Evolutionary conservation across 2,329 filamentous ascomycete genomes (phyloP).

Genomic region (Curvularia spicifera): DNA sequence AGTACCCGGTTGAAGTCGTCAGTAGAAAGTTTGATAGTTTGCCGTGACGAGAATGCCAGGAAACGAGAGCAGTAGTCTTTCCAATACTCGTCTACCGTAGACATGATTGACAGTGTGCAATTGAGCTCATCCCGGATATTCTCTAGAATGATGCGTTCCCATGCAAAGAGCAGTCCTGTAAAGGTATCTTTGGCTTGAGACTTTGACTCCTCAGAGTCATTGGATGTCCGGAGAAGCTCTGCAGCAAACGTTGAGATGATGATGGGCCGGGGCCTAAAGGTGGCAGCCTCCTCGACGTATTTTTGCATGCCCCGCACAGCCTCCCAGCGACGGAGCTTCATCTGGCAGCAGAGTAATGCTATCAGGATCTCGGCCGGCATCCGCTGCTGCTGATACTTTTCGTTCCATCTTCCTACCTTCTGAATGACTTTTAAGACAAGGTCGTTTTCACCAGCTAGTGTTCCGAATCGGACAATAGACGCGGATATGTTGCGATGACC

Average conservation of each 20-base stretch:
- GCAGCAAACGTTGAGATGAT: constrained; percentile 43
- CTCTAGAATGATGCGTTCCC: constrained; percentile 36
- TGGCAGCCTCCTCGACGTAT: constrained; percentile 33
- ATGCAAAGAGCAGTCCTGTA: constrained; percentile 38
- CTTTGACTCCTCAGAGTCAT: constrained; percentile 16
- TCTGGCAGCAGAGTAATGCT: constrained; percentile 53
- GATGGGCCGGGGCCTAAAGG: constrained; percentile 34
- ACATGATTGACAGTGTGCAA: constrained; percentile 43
- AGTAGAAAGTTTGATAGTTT: constrained; percentile 37
- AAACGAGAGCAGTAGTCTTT: constrained; percentile 41
- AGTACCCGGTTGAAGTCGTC: constrained; percentile 61
- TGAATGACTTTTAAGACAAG: constrained; percentile 44
- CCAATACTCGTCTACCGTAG: constrained; percentile 36
- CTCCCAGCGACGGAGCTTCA: constrained; percentile 51
- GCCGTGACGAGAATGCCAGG: constrained; percentile 35
- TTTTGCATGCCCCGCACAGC: constrained; percentile 49
- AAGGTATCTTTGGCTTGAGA: constrained; percentile 34
- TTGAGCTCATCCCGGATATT: constrained; percentile 38
- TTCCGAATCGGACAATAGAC: constrained; percentile 62
- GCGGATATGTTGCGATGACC: constrained; percentile 57
- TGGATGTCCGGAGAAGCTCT: constrained; percentile 37
- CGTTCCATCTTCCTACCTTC: constrained; percentile 25
- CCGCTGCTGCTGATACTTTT: constrained; percentile 30
- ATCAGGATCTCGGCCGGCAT: constrained; percentile 47
- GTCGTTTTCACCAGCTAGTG: constrained; percentile 55